A percentile compares a stretch with the other conserved stretches of the same genome.
phyloP scores from a whole-genome alignment of 2,329 filamentous ascomycete species.

The Diaporthe vexans region DNA sequence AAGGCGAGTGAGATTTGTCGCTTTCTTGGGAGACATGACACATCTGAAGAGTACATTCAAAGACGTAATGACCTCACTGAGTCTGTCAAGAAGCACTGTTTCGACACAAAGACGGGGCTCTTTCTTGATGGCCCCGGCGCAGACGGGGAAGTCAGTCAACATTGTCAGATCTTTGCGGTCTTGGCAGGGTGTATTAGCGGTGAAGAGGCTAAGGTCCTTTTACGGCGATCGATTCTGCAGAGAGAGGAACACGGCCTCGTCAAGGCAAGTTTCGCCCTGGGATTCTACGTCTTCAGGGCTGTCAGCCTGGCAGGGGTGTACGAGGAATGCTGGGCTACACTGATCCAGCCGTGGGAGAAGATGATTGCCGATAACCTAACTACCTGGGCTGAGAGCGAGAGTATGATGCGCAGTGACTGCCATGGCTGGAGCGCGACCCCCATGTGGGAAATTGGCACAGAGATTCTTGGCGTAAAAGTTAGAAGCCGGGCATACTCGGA shows the following conservation, averaged over 20 bases:
- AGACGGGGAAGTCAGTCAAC: constrained; percentile 48
- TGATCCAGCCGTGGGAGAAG: constrained; percentile 45
- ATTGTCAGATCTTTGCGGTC: constrained; percentile 51
- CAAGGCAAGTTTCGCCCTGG: constrained; percentile 44
- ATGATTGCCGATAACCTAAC: constrained; percentile 47
- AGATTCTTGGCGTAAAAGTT: constrained; percentile 35
- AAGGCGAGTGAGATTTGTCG: constrained; percentile 36
- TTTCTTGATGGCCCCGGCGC: constrained; percentile 48
- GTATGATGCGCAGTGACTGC: constrained; percentile 46
- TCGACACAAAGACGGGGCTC: constrained; percentile 45
- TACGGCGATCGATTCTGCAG: constrained; percentile 38
- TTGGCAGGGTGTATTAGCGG: constrained; percentile 38
- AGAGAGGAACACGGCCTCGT: constrained; percentile 28
- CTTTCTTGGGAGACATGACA: constrained; percentile 39
- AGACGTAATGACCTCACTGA: constrained; percentile 43
- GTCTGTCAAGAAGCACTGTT: constrained; percentile 49
- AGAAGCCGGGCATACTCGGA: constrained; percentile 8
- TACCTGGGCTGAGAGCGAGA: constrained; percentile 47
- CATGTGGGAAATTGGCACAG: constrained; percentile 45
- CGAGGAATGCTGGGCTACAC: constrained; percentile 41
- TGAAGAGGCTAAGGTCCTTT: constrained; percentile 40
- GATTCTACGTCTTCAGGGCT: constrained; percentile 46
- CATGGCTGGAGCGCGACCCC: constrained; percentile 47
- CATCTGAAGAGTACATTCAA: constrained; percentile 46
- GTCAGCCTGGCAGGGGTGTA: constrained; percentile 45